Percentiles rank a stretch among this genome's conserved stretches.
Evolutionary conservation across 768 basidiomycete genomes (phyloP).

Genomic region (Xerocomellus amylosporus): DNA sequence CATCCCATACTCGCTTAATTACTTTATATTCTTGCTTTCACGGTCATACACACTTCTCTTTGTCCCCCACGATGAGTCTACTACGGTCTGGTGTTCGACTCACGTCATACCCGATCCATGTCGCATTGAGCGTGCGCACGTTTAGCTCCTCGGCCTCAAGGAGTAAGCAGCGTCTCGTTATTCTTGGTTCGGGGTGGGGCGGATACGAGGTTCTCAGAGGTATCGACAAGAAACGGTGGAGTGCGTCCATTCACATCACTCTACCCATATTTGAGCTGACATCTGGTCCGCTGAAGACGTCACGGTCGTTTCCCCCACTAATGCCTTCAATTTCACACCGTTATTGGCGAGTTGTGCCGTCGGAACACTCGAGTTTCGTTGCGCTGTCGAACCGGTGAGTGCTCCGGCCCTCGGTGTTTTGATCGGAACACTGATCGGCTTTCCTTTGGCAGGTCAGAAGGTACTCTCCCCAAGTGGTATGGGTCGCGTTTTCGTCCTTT

Average conservation of each 20-base stretch:
- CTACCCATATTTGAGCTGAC: not conserved
- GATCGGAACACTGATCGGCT: slow-evolving; percentile 5
- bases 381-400: slow-evolving; percentile 75
- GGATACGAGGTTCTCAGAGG: slow-evolving; percentile 67
- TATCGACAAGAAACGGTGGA: slow-evolving; percentile 70
- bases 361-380: slow-evolving; percentile 80
- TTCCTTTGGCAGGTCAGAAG: slow-evolving; percentile 44
- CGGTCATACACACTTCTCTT: not conserved
- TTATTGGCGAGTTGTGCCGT: slow-evolving; percentile 60
- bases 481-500: slow-evolving; percentile 13
- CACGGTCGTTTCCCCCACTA: slow-evolving; percentile 60
- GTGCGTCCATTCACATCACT: slow-evolving; percentile 36
- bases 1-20: not conserved
- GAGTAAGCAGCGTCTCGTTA: slow-evolving; percentile 49
- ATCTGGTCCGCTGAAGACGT: slow-evolving; percentile 46
- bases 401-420: not conserved
- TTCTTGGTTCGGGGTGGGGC: slow-evolving; percentile 78
- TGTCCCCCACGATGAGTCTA: slow-evolving; percentile 12
- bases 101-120: not conserved
- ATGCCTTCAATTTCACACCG: slow-evolving; percentile 43
- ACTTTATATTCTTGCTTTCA: not conserved
- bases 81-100: slow-evolving; percentile 9
- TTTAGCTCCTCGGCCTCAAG: slow-evolving; percentile 39
- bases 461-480: slow-evolving; percentile 55
- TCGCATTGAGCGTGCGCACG: slow-evolving; percentile 22